Evolutionary conservation across 805 yeast genomes (phyloP).

Genomic region (Candida coquimbonensis): DNA sequence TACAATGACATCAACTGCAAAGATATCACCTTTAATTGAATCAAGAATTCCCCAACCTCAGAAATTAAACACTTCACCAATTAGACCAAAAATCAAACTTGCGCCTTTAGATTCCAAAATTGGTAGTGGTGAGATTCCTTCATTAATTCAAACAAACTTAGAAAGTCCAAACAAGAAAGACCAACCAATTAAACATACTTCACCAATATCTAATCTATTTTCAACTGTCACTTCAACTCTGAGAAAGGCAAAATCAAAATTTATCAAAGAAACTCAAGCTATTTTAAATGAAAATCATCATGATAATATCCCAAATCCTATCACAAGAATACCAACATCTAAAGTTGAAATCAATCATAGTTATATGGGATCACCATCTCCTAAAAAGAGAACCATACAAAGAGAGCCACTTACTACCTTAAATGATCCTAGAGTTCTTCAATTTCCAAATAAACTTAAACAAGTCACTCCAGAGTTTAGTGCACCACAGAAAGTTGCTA

Average conservation of each 20-base stretch:
- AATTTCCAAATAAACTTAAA: not conserved
- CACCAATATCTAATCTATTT: slow-evolving; percentile 21
- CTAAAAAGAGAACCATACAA: slow-evolving; percentile 1
- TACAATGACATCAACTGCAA: not conserved
- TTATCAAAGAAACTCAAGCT: slow-evolving; percentile 13
- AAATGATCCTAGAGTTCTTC: slow-evolving; percentile 9
- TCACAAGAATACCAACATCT: not conserved
- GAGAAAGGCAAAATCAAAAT: slow-evolving; percentile 17
- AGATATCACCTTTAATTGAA: slow-evolving; percentile 6
- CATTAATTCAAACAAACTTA: slow-evolving; percentile 3
- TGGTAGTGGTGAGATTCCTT: not conserved
- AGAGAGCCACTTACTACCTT: slow-evolving; percentile 5
- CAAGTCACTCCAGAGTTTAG: slow-evolving; percentile 1
- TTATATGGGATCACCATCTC: slow-evolving; percentile 2
- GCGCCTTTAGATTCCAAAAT: slow-evolving; percentile 1
- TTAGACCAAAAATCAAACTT: not conserved
- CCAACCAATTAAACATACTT: slow-evolving; percentile 9
- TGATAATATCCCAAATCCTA: slow-evolving; percentile 3
- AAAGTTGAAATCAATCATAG: not conserved
- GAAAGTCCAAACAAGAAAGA: slow-evolving; percentile 6
- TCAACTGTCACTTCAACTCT: slow-evolving; percentile 21
- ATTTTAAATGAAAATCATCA: slow-evolving; percentile 5
- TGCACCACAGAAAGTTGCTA: not conserved
- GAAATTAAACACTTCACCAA: not conserved
- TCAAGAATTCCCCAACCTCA: slow-evolving; percentile 6